Base-by-base conservation (phyloP, 129 eudicot genomes). In the Lonicera japonica region DNA sequence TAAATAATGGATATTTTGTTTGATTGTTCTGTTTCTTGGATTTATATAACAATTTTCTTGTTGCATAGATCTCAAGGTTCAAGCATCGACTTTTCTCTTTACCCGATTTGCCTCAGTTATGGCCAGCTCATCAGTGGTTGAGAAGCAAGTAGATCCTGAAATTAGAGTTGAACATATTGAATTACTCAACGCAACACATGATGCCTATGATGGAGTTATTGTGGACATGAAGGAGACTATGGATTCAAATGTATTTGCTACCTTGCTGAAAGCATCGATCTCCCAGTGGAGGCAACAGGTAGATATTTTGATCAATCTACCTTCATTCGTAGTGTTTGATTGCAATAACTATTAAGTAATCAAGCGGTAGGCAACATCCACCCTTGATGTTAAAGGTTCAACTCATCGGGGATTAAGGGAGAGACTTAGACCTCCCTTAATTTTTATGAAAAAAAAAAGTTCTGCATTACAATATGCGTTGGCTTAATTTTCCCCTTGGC, bases 251-350 rank as follows among this genome's bases (percentile, higher is more conserved):
- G 41, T 64, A 25, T 82, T 82, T 38, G 67, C 34, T 5, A 21
- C 66, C 60, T 40, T 78, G 67, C 88, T 82, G 75, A 68, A 56
- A 75, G 56, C 82, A 63, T 82, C 84, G 8, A 68, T 75, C 11
- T 68, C 74, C 12, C 56, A 65, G 17, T 82, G 88, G 88, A 74
- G 68, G 45, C 71, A 50, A 15, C 73, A 64, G 84, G 88, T 82
- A 72, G 5, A 11, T 19, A 10, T 23, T 10, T 23, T 39, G 36
- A 19, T 21, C 3, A 21, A 22, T 10, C 41, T 40, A 10, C 21
- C 55, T 61, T 41, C 25, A 34, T 16, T 16, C 8, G 38, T 29
- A 1, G 0, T 40, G 2, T 60, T 16, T 21, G 0, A 29, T 58
- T 36, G 36, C 6, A 29, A 29, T 29, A 29, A 29, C 6, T 6